phyloP scores from a whole-genome alignment of 2,329 filamentous ascomycete genomes.

The Calonectria ilicicola region DNA sequence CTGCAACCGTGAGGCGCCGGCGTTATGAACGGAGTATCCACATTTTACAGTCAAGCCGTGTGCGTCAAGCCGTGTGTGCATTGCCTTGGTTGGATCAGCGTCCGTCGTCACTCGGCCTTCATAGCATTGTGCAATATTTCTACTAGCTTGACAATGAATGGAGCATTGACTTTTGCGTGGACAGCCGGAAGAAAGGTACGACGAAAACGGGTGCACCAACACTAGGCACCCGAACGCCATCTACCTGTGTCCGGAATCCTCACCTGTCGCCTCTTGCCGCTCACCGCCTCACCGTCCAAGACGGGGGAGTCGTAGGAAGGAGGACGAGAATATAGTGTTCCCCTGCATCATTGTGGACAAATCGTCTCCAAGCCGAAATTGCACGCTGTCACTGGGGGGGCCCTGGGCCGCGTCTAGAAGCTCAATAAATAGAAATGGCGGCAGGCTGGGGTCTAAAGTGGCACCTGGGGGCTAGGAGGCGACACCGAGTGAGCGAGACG shows the following conservation, averaged over 20 bases:
- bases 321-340: background rate
- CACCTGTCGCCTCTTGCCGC: background rate
- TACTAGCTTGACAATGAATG: background rate
- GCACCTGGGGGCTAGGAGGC: constrained; percentile 2
- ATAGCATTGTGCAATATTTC: background rate
- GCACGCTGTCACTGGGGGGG: background rate
- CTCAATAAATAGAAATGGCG: constrained; percentile 6
- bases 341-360: constrained; percentile 1
- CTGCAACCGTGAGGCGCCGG: constrained; percentile 21
- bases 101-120: background rate
- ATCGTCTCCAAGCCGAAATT: constrained; percentile 7
- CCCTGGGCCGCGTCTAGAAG: constrained; percentile 6
- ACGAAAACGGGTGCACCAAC: background rate
- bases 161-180: background rate
- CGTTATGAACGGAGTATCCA: constrained; percentile 22
- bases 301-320: background rate
- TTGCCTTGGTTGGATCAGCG: constrained; percentile 1
- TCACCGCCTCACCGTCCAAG: background rate
- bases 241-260: background rate
- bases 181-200: background rate
- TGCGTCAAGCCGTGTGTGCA: background rate
- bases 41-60: constrained; percentile 6
- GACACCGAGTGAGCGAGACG: background rate
- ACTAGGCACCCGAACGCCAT: background rate
- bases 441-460: constrained; percentile 4